A percentile compares a stretch with the other conserved stretches of the same genome.
Conservation (phyloP, 108 stramenopile genomes). For the Fistulifera solaris region DNA sequence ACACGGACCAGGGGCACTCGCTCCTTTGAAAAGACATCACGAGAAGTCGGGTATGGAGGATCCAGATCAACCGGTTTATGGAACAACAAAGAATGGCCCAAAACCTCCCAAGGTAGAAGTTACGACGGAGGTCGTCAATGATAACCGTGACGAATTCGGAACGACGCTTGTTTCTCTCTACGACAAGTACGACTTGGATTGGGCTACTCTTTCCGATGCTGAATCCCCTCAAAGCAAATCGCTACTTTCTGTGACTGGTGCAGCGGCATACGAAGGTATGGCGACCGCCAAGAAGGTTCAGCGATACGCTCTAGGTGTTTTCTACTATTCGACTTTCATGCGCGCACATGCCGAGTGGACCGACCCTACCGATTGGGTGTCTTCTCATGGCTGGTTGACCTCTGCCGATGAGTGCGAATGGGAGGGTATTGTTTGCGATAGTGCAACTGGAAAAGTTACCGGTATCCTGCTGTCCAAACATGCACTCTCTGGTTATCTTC, state of each 20-base stretch:
- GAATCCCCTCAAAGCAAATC: slow-evolving; percentile 21
- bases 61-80: too few species aligned
- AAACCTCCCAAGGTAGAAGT: not conserved
- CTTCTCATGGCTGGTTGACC: slow-evolving; percentile 27
- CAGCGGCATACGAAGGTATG: slow-evolving; percentile 3
- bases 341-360: slow-evolving; percentile 10
- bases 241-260: slow-evolving; percentile 22
- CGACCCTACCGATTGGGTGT: slow-evolving; percentile 24
- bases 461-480: slow-evolving; percentile 29
- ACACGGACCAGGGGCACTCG: not conserved
- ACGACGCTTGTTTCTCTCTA: slow-evolving; percentile 8
- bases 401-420: slow-evolving; percentile 27
- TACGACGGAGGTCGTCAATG: slow-evolving; percentile 7
- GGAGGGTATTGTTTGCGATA: slow-evolving; percentile 32
- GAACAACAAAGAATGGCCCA: too few species aligned
- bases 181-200: slow-evolving; percentile 18
- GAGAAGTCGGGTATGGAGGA: too few species aligned
- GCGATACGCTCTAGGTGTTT: slow-evolving; percentile 35
- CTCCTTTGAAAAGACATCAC: not conserved
- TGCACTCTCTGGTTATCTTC: slow-evolving; percentile 28
- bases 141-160: slow-evolving; percentile 6
- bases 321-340: slow-evolving; percentile 35
- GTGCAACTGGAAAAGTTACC: slow-evolving; percentile 6
- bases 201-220: slow-evolving; percentile 5
- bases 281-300: slow-evolving; percentile 19